Conservation (phyloP, 139 green algal species). For the Chlorella vulgaris region DNA sequence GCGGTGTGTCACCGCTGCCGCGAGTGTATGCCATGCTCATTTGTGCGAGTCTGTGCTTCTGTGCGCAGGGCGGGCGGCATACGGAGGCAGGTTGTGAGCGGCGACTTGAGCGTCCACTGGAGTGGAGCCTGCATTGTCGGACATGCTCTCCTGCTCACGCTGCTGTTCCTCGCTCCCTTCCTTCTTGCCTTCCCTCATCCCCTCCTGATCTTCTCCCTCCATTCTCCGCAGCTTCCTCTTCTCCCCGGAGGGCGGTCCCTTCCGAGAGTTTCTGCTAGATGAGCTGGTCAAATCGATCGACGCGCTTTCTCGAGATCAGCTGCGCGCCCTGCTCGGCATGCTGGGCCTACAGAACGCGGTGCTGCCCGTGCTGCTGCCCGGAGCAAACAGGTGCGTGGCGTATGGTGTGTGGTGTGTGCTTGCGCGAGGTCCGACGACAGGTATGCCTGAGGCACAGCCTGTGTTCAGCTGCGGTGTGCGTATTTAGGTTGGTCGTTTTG, state of each 20-base stretch:
- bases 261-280: slow-evolving; percentile 95
- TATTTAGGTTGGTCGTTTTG: not conserved
- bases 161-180: too few species aligned
- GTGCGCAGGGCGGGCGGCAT: too few species aligned
- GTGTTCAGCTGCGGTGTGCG: not conserved
- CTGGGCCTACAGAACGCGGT: slow-evolving; percentile 46
- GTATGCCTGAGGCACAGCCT: not conserved
- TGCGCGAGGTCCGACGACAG: not conserved
- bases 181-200: too few species aligned
- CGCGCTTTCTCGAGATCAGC: slow-evolving; percentile 84
- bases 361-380: slow-evolving; percentile 58
- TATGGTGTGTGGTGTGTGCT: not conserved
- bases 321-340: slow-evolving; percentile 49
- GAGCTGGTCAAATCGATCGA: slow-evolving; percentile 96
- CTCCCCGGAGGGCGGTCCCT: slow-evolving; percentile 83
- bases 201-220: not conserved
- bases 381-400: slow-evolving; percentile 28
- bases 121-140: too few species aligned
- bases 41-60: not conserved
- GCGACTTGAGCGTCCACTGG: too few species aligned
- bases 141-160: too few species aligned
- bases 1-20: slow-evolving; percentile 46
- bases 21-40: not conserved
- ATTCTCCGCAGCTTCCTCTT: slow-evolving; percentile 69
- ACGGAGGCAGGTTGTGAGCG: too few species aligned